Evolutionary conservation across 345 rosid species (phyloP), one percentile per base, ranked within the genome.

Genomic region (Rhizophora apiculata): DNA sequence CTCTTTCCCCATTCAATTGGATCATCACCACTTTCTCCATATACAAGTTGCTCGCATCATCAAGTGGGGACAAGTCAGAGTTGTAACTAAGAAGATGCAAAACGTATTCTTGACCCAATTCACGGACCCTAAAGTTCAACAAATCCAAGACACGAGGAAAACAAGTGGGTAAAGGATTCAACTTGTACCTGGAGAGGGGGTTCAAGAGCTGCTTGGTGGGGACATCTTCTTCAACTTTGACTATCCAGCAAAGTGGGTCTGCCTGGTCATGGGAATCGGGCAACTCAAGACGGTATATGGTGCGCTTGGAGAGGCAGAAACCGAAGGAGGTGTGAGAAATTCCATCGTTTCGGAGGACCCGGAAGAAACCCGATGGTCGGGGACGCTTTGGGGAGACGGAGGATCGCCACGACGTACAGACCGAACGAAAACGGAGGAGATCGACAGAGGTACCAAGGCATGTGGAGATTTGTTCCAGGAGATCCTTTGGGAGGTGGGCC

Each of bases 341-440:
- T 19, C 87, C 90, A 51, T 84, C 84, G 68, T 80, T 81, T 3
- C 93, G 96, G 73, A 88, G 79, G 64, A 85, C 73, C 8, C 82
- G 86, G 71, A 84, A 79, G 52, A 82, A 80, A 30, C 77, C 78
- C 11, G 89, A 70, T 3, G 80, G 75, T 24, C 79, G 84, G 64
- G 72, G 72, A 6, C 73, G 79, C 48, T 72, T 77, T 0, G 85
- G 83, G 20, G 77, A 49, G 51, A 78, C 71, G 32, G 96, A 76
- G 72, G 84, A 86, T 21, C 96, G 86, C 99, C 99, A 95, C 52
- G 88, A 72, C 48, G 83, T 76, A 68, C 99, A 95, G 19, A 90
- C 86, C 70, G 96, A 83, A 34, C 99, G 99, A 81, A 86, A 83
- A 1, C 89, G 93, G 19, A 71, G 59, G 75, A 88, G 69, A 64